Evolutionary conservation across 2,329 filamentous ascomycete species (phyloP).

Genomic region (Dactylellina drechsleri): DNA sequence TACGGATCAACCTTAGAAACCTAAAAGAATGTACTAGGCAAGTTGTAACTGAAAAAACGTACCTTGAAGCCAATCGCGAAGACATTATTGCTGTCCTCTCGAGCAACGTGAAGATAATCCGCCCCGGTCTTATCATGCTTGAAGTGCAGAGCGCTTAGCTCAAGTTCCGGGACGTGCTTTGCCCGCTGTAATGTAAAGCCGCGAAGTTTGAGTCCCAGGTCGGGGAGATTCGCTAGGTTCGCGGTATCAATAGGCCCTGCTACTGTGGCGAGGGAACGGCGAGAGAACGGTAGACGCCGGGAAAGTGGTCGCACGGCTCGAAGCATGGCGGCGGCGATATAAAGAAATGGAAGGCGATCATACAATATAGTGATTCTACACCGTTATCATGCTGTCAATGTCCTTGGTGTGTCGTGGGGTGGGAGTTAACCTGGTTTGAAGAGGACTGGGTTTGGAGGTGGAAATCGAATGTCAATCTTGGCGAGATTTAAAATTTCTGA

Average conservation of each 20-base stretch:
- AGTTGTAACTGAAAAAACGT: conserved; percentile 6
- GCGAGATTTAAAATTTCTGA: conserved; percentile 12
- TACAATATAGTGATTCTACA: background rate
- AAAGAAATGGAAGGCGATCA: background rate
- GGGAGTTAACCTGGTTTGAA: background rate
- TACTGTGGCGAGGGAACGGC: conserved; percentile 63
- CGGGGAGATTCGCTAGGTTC: conserved; percentile 78
- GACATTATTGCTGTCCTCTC: conserved; percentile 98
- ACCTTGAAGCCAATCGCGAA: conserved; percentile 96
- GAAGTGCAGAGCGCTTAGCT: conserved; percentile 88
- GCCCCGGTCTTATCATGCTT: conserved; percentile 95
- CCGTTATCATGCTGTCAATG: conserved; percentile 22
- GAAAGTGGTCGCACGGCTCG: conserved; percentile 28
- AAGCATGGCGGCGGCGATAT: conserved; percentile 24
- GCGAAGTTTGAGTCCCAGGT: conserved; percentile 84
- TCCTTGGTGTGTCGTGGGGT: background rate
- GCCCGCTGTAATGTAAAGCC: conserved; percentile 90
- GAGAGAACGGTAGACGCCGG: conserved; percentile 46
- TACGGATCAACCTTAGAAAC: conserved; percentile 55
- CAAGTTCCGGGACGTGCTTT: conserved; percentile 92
- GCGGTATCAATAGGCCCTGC: conserved; percentile 69
- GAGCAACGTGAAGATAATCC: conserved; percentile 92
- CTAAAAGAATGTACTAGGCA: conserved; percentile 12
- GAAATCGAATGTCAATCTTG: background rate
- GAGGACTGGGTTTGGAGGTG: background rate